Base-by-base conservation (phyloP, 129 eudicot genomes). In the Pulicaria dysenterica region DNA sequence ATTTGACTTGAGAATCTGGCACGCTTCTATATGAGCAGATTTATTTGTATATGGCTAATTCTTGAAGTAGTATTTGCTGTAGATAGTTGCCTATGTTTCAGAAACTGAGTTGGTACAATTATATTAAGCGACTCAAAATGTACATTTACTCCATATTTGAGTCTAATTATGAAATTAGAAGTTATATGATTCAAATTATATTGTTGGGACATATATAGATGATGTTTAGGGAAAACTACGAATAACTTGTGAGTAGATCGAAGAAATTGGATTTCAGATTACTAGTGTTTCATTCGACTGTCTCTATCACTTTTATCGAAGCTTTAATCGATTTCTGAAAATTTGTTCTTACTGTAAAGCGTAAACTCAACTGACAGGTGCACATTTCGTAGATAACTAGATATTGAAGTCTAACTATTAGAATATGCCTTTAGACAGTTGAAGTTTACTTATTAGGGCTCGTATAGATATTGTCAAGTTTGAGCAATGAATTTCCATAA, bases 241-340 rank as follows among this genome's bases (percentile, higher is more conserved):
- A 53, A 8, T 3, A 73, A 39, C 67, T 17, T 42, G 45, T 19
- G 36, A 49, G 61, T 50, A 6, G 56, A 71, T 34, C 43, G 10
- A 69, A 40, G 64, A 16, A 69, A 41, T 7, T 36, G 60, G 45
- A 67, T 67, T 68, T 70, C 45, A 43, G 57, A 56, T 50, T 71
- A 24, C 3, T 57, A 14, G 47, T 57, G 45, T 57, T 71, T 57
- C 43, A 31, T 39, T 9, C 17, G 51, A 12, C 40, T 41, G 8
- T 16, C 19, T 17, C 34, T 36, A 12, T 42, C 7, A 57, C 58
- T 11, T 47, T 46, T 48, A 47, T 42, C 48, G 36, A 61, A 7
- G n/a, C 40, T 9, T 64, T 10, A 0, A 5, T 37, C 24, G 13
- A 24, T 46, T 31, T 31, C 34, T 47, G 44, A 12, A 67, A 13